These are phyloP conservation scores for Phanerochaete sordida DNA, from an alignment of 768 basidiomycete species.

Conservation along the genomic window DNA sequence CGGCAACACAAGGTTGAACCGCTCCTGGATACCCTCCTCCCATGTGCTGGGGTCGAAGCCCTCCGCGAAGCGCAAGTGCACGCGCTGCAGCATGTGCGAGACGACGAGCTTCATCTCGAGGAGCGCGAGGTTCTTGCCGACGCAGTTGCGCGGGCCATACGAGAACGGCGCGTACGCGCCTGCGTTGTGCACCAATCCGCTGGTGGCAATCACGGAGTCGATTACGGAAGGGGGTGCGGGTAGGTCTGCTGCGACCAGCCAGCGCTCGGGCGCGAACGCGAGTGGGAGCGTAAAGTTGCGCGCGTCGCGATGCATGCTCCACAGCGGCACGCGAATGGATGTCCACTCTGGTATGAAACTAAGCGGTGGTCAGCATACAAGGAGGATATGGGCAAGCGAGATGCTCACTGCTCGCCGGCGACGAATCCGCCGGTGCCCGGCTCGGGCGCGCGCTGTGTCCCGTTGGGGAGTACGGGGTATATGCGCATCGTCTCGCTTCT, in stretches of 20 bases:
- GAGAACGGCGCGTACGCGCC: constrained; percentile 42
- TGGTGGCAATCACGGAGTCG: neutral
- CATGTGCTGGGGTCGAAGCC: constrained; percentile 27
- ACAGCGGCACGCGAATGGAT: constrained; percentile 30
- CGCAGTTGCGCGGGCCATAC: constrained; percentile 48
- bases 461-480: constrained; percentile 37
- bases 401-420: constrained; percentile 7
- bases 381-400: neutral
- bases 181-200: constrained; percentile 22
- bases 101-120: constrained; percentile 32
- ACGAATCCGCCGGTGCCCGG: constrained; percentile 16
- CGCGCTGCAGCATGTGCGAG: constrained; percentile 28
- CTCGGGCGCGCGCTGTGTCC: constrained; percentile 33
- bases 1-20: constrained; percentile 20
- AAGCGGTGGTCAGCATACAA: neutral
- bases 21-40: constrained; percentile 25
- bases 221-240: neutral
- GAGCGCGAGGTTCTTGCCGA: constrained; percentile 42
- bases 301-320: constrained; percentile 38
- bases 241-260: constrained; percentile 25
- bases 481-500: constrained; percentile 46
- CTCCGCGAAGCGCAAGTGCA: constrained; percentile 30
- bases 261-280: constrained; percentile 39
- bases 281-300: constrained; percentile 40
- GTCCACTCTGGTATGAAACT: constrained; percentile 18